Evolutionary conservation across 257 asterid genomes (phyloP).

Genomic region (Forsythia suspensa): DNA sequence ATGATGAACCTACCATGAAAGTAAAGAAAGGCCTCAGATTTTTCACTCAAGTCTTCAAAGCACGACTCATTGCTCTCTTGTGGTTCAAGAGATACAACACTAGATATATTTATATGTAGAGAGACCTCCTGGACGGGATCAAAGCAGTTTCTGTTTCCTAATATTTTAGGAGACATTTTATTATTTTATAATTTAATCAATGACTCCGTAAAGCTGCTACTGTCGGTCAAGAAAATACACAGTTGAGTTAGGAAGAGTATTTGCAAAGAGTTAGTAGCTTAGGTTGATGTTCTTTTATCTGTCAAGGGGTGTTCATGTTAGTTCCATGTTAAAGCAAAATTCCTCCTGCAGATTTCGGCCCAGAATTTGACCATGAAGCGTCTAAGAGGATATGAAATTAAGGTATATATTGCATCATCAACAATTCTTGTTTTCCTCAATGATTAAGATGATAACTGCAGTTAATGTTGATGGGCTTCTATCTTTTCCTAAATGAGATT

Average conservation of each 20-base stretch:
- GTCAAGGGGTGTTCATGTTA: neutral
- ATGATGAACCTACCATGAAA: constrained; percentile 6
- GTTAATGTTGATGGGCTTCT: neutral
- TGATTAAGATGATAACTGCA: constrained; percentile 1
- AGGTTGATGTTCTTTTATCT: neutral
- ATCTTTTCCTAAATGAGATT: neutral
- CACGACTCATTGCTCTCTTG: neutral
- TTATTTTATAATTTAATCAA: neutral
- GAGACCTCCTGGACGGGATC: neutral
- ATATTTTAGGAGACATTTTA: neutral
- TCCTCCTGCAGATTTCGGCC: constrained; percentile 63
- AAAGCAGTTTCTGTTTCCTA: neutral
- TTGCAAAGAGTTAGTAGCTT: neutral
- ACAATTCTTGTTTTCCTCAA: constrained; percentile 11
- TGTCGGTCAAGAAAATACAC: neutral
- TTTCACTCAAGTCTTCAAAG: neutral
- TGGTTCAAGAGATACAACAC: neutral
- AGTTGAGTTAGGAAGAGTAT: neutral
- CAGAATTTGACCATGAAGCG: constrained; percentile 95
- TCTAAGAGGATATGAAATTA: constrained; percentile 85
- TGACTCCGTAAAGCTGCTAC: neutral
- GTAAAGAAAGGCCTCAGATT: constrained; percentile 5
- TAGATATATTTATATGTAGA: neutral
- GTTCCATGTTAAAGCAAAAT: constrained; percentile 12
- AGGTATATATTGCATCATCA: constrained; percentile 43